Evolutionary conservation across 176 grass and related monocot genomes (phyloP).

Genomic region (Phyllostachys edulis): DNA sequence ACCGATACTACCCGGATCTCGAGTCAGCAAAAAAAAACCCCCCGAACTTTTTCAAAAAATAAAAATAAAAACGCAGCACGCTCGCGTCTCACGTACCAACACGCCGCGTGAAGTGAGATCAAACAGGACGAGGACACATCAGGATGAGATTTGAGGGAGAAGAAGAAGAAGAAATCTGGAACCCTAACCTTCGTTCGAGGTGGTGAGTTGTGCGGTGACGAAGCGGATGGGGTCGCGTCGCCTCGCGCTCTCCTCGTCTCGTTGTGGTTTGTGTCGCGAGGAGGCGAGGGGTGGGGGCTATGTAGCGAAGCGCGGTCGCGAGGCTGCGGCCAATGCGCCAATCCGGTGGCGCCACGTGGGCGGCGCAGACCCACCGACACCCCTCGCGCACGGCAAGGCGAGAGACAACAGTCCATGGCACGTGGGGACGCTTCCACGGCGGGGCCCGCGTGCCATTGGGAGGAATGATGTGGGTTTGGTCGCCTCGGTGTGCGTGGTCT

Average conservation of each 20-base stretch:
- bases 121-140: neutral
- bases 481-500: neutral
- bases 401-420: rapidly evolving
- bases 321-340: neutral
- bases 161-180: neutral
- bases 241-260: neutral
- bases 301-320: neutral
- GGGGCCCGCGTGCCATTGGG: neutral
- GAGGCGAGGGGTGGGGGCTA: neutral
- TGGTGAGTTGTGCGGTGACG: neutral
- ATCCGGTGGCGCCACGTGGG: neutral
- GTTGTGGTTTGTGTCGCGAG: neutral
- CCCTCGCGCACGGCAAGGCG: neutral
- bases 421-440: rapidly evolving
- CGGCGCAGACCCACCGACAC: neutral
- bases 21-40: neutral
- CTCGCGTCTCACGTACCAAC: neutral
- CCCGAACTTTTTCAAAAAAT: neutral
- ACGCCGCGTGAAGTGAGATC: neutral
- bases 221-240: neutral
- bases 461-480: rapidly evolving
- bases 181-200: conserved; percentile 29
- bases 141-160: neutral
- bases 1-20: conserved; percentile 13
- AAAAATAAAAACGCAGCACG: neutral